Evolutionary conservation across 2,329 filamentous ascomycete genomes (phyloP).

Genomic region (Colletotrichum ledebouriae): DNA sequence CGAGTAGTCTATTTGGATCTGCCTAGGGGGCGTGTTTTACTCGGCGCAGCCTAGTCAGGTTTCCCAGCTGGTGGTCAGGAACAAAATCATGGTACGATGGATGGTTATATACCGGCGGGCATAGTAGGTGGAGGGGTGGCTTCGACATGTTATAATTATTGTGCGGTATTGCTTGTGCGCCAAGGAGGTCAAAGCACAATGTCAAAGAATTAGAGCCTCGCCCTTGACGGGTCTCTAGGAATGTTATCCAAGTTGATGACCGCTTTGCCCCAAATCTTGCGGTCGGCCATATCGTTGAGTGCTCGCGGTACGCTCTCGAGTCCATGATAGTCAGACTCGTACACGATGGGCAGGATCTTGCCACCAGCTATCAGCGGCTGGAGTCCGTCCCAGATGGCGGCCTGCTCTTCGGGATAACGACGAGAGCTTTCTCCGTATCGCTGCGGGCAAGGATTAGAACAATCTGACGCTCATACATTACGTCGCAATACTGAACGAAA

Average conservation of each 20-base stretch:
- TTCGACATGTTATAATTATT: slow-evolving; percentile 29
- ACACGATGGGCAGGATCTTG: slow-evolving; percentile 65
- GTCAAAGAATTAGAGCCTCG: slow-evolving; percentile 12
- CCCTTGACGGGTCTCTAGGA: slow-evolving; percentile 10
- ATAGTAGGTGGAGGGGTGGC: slow-evolving; percentile 12
- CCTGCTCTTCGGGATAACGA: slow-evolving; percentile 60
- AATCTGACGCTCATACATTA: too few relatives aligned
- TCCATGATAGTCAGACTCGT: slow-evolving; percentile 61
- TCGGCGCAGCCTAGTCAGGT: background rate
- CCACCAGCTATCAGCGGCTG: slow-evolving; percentile 61
- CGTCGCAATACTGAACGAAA: slow-evolving; percentile 32
- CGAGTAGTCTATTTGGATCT: background rate
- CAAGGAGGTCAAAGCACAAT: background rate
- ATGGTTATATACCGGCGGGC: slow-evolving; percentile 38
- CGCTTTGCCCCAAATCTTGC: slow-evolving; percentile 69
- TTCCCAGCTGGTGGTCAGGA: slow-evolving; percentile 17
- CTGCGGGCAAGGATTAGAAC: slow-evolving; percentile 47
- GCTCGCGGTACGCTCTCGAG: slow-evolving; percentile 63
- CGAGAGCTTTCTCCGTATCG: slow-evolving; percentile 70
- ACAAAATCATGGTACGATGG: slow-evolving; percentile 34
- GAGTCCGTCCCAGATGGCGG: slow-evolving; percentile 65
- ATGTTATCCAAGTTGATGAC: slow-evolving; percentile 58
- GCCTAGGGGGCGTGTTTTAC: background rate
- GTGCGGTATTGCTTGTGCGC: slow-evolving; percentile 8
- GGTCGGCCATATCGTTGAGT: slow-evolving; percentile 62